These are phyloP conservation scores for Bassia scoparia DNA, from an alignment of 148 eudicot species.

Conservation along the genomic window DNA sequence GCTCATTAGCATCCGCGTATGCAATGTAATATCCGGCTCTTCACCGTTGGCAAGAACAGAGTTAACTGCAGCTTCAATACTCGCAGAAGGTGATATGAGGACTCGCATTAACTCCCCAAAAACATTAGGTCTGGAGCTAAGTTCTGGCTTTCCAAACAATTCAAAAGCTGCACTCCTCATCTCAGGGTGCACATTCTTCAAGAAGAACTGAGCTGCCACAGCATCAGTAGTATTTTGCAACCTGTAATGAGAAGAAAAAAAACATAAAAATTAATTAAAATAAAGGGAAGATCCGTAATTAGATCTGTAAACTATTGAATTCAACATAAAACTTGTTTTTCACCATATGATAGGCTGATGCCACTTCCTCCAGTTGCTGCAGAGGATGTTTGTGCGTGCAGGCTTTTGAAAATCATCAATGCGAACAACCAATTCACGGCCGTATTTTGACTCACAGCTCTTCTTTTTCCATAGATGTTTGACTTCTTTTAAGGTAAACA, in stretches of 20 bases:
- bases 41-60: constrained; percentile 56
- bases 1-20: constrained; percentile 93
- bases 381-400: constrained; percentile 57
- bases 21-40: constrained; percentile 74
- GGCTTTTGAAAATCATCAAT: constrained; percentile 91
- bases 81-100: constrained; percentile 69
- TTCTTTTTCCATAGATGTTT: constrained; percentile 81
- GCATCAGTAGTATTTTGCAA: constrained; percentile 93
- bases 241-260: constrained; percentile 35
- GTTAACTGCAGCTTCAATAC: constrained; percentile 61
- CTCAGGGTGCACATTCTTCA: constrained; percentile 60
- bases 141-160: constrained; percentile 70
- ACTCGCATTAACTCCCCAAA: constrained; percentile 81
- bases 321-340: neutral
- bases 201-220: constrained; percentile 91
- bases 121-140: constrained; percentile 65
- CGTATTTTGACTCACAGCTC: constrained; percentile 63
- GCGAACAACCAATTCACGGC: constrained; percentile 65
- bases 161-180: constrained; percentile 68
- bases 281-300: neutral
- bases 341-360: constrained; percentile 85
- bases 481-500: constrained; percentile 76
- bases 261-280: neutral
- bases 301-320: neutral
- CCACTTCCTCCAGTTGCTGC: constrained; percentile 87